Base-by-base conservation (phyloP, 1,139 yeast species). In the Scheffersomyces lignicola region DNA sequence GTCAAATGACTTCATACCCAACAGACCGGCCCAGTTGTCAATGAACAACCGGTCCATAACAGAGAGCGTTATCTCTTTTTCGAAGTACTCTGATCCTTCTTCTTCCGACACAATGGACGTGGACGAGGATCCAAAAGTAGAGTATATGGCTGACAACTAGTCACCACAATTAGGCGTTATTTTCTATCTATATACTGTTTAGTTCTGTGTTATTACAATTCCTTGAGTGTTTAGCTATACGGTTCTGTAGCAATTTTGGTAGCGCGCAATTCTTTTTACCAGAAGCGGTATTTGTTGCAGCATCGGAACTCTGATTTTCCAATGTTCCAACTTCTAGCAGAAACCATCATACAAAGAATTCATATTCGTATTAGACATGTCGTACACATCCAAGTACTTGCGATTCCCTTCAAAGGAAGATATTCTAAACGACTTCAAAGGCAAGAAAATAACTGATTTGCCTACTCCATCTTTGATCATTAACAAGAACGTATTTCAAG, bases 391-490 rank as follows among this genome's bases (percentile, higher is more conserved):
- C 13, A 33, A 42, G 3, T 52, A 51, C 35, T 45, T 45, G 18
- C 39, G 56, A 2, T 21, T 37, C 7, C 53, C 67, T 3, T 52
- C 57, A 40, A 65, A 64, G 37, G 26, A 42, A 6, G 41, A 41
- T 3, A 35, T 66, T 7, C 38, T 59, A 17, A 21, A 40, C 2
- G 41, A 45, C 13, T 45, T 46, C 43, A 50, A 12, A 20, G 71
- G 71, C 4, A 49, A 49, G 35, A 18, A 41, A 2, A 34, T 63
- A 9, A 27, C 42, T 3, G 61, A 57, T 5, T 51, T 67, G 22
- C 69, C 72, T 6, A 66, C 73, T 0, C 73, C 73, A 7, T 45
- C 65, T 3, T 47, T 62, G 13, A 39, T 67, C 3, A 54, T 66
- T 22, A 58, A 66, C 38, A 37, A 49, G 23, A 26, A 34, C 5